Percentiles rank a stretch among this genome's conserved stretches.
phyloP scores from a whole-genome alignment of 371 early-diverging fungal species.

The Catenaria anguillulae region DNA sequence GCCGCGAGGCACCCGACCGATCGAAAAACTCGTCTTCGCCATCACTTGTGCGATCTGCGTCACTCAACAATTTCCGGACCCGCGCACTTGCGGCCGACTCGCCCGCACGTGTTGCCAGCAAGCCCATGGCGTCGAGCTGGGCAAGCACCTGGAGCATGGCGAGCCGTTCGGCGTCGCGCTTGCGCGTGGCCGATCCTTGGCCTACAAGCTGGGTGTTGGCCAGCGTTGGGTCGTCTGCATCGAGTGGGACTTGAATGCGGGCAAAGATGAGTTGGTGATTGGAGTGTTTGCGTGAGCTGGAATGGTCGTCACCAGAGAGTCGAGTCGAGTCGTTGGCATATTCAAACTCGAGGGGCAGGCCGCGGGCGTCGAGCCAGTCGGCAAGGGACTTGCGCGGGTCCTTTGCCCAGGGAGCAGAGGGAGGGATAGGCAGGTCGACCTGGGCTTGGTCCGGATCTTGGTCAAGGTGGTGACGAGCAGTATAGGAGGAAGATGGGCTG shows the following conservation, averaged over 20 bases:
- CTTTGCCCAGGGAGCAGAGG: neutral
- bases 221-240: neutral
- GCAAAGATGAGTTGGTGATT: too few relatives aligned
- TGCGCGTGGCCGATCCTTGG: neutral
- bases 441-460: too few relatives aligned
- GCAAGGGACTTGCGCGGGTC: constrained; percentile 2
- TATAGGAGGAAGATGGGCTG: too few relatives aligned
- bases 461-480: too few relatives aligned
- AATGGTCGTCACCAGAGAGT: neutral
- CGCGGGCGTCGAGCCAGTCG: neutral
- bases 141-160: neutral
- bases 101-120: neutral
- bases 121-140: constrained; percentile 3
- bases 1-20: neutral
- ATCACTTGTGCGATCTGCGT: constrained; percentile 6
- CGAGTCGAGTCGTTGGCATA: too few relatives aligned
- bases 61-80: constrained; percentile 11
- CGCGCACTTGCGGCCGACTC: neutral
- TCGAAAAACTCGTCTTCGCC: constrained; percentile 19
- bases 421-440: too few relatives aligned
- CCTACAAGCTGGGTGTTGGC: neutral
- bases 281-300: neutral
- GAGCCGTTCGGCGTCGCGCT: constrained; percentile 5
- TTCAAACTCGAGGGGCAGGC: neutral
- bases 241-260: neutral